A percentile compares a stretch with the other conserved stretches of the same genome.
Conservation (phyloP, 2,329 filamentous ascomycete genomes). For the Alternaria solani region DNA sequence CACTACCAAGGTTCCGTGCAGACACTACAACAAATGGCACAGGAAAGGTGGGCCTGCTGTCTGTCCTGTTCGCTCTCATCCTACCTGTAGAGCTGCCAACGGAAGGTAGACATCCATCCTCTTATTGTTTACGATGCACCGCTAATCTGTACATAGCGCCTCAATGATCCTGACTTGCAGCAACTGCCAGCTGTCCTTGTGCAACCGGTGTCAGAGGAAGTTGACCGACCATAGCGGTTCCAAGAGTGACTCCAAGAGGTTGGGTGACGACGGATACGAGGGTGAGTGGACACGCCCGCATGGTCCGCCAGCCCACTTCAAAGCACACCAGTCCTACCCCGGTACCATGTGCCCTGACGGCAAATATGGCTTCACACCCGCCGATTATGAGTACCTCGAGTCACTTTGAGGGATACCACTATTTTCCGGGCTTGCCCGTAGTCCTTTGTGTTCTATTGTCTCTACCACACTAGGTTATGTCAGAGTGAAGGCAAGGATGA, state of each 20-base stretch:
- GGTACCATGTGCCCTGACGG: neutral
- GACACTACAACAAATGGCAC: neutral
- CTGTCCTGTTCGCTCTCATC: neutral
- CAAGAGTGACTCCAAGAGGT: neutral
- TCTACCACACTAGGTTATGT: no score
- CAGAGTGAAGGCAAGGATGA: no score
- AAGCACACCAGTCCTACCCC: neutral
- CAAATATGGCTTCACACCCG: neutral
- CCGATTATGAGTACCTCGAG: no score
- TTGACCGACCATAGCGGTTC: neutral
- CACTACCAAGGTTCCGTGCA: neutral
- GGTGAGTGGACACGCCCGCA: neutral
- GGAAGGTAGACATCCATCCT: neutral
- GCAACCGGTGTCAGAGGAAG: no score
- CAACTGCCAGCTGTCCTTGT: no score
- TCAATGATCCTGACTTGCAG: neutral
- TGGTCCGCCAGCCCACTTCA: neutral
- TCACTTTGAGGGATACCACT: no score
- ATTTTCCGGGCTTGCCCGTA: no score
- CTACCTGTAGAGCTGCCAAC: neutral
- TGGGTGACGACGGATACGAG: neutral
- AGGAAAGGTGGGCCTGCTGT: neutral
- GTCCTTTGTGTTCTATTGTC: no score
- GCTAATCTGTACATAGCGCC: neutral
- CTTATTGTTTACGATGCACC: neutral